phyloP scores from a whole-genome alignment of 345 rosid genomes.

The Populus davidiana region DNA sequence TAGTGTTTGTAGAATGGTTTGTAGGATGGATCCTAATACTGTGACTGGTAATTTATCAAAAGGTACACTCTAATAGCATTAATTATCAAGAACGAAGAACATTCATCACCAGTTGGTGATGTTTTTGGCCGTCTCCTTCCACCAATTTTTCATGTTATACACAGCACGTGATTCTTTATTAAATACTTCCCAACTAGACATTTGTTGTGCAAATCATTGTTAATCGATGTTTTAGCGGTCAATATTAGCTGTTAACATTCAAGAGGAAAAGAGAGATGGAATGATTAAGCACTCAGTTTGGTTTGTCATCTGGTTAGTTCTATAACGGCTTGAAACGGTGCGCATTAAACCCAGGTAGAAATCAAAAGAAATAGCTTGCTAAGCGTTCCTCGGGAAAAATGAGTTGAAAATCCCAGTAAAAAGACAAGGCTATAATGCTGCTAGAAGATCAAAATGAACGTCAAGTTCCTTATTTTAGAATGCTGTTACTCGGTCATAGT shows the following conservation, averaged over 20 bases:
- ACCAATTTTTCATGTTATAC: background rate
- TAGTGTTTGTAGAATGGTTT: background rate
- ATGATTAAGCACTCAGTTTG: background rate
- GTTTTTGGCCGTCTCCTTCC: background rate
- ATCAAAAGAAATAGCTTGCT: background rate
- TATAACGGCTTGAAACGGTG: background rate
- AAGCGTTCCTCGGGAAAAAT: background rate
- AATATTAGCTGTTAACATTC: background rate
- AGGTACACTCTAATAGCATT: background rate
- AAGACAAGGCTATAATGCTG: background rate
- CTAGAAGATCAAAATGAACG: background rate
- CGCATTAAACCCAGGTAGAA: background rate
- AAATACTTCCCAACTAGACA: background rate
- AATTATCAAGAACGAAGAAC: background rate
- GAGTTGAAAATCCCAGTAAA: background rate
- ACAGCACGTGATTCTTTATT: background rate
- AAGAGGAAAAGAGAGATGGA: background rate
- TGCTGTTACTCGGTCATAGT: background rate
- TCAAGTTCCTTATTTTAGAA: background rate
- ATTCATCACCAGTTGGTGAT: background rate
- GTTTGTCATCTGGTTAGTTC: background rate
- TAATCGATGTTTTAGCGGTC: background rate
- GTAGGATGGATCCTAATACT: background rate
- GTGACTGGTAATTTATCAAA: background rate
- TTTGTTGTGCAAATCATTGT: background rate